Conservation (phyloP, 129 eudicot genomes). For the Artemisia tridentata region DNA sequence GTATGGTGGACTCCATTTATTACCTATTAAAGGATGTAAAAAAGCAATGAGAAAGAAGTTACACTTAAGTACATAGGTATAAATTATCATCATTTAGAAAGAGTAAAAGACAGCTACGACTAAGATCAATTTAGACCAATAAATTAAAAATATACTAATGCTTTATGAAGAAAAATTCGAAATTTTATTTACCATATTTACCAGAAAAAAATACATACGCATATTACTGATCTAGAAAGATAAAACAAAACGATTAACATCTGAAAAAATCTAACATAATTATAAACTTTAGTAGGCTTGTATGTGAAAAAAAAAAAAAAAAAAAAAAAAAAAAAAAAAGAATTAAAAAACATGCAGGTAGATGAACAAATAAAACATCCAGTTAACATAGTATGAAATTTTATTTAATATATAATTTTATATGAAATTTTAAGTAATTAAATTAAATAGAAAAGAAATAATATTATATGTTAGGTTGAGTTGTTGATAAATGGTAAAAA, state of each 20-base stretch:
- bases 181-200: neutral
- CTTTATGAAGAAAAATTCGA: no score
- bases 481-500: no score
- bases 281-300: neutral
- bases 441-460: no score
- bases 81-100: neutral
- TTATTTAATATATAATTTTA: no score
- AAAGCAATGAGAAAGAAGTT: neutral
- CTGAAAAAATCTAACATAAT: neutral
- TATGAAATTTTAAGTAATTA: no score
- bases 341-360: no score
- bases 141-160: neutral
- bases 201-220: neutral
- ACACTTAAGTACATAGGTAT: neutral
- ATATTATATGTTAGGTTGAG: no score
- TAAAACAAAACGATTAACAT: neutral
- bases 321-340: constrained; percentile 3
- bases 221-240: neutral
- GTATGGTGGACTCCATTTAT: constrained; percentile 28
- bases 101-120: neutral
- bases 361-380: no score
- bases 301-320: neutral
- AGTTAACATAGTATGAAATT: no score
- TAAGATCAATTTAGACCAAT: neutral
- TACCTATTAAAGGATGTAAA: constrained; percentile 41